Percentiles rank a stretch among this genome's conserved stretches.
phyloP scores from a whole-genome alignment of 2,329 filamentous ascomycete genomes.

The Aspergillus japonicus region DNA sequence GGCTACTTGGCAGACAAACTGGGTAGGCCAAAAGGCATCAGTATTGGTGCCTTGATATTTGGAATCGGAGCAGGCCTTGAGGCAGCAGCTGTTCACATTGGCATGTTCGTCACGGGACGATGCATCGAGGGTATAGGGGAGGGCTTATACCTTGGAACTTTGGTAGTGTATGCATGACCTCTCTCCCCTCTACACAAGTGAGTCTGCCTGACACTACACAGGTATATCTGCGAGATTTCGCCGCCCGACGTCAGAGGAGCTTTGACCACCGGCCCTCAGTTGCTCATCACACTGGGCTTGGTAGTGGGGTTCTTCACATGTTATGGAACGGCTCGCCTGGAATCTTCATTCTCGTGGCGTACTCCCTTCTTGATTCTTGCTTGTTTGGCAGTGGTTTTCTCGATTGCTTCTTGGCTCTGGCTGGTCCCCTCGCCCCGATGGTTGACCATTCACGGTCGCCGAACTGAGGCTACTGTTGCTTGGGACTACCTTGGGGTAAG shows the following conservation, averaged over 20 bases:
- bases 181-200: not conserved
- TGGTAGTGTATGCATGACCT: conserved; percentile 44
- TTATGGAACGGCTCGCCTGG: conserved; percentile 53
- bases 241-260: conserved; percentile 52
- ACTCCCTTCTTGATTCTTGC: conserved; percentile 55
- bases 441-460: conserved; percentile 51
- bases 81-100: conserved; percentile 47
- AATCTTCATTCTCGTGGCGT: conserved; percentile 55
- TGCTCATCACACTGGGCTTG: conserved; percentile 53
- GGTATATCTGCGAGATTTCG: conserved; percentile 60
- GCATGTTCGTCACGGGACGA: conserved; percentile 57
- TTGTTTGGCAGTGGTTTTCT: conserved; percentile 42
- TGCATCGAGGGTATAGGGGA: conserved; percentile 59
- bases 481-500: conserved; percentile 47
- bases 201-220: conserved; percentile 8
- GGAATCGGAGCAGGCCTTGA: conserved; percentile 55
- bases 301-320: conserved; percentile 60
- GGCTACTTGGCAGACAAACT: conserved; percentile 54
- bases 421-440: conserved; percentile 60
- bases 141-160: conserved; percentile 58
- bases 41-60: conserved; percentile 54
- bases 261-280: conserved; percentile 54
- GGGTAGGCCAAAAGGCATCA: conserved; percentile 52
- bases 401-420: conserved; percentile 38
- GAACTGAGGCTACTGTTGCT: conserved; percentile 46